Conservation (phyloP, 1,139 yeast genomes). For the Torulaspora globosa region DNA sequence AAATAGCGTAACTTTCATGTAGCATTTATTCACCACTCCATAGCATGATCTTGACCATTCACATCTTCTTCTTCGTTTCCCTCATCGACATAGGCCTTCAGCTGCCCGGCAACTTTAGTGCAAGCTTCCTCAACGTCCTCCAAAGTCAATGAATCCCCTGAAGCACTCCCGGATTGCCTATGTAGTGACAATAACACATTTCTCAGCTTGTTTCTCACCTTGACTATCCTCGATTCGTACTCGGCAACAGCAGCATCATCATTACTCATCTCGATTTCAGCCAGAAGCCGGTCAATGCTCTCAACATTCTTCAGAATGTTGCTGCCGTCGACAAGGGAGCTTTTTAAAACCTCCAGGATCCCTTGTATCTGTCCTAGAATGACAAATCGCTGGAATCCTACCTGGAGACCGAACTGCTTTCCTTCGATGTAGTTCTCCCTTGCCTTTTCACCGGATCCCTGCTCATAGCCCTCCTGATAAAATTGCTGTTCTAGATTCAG, state of each 20-base stretch:
- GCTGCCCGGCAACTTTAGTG: slow-evolving; percentile 31
- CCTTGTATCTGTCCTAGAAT: slow-evolving; percentile 63
- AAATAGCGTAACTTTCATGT: slow-evolving; percentile 28
- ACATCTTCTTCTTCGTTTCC: slow-evolving; percentile 20
- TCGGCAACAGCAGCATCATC: slow-evolving; percentile 48
- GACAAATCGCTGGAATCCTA: slow-evolving; percentile 67
- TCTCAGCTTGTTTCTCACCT: slow-evolving; percentile 53
- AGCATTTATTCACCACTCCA: slow-evolving; percentile 28
- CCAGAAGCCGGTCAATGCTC: slow-evolving; percentile 23
- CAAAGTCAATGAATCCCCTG: slow-evolving; percentile 21
- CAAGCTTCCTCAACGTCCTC: slow-evolving; percentile 29
- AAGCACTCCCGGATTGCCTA: slow-evolving; percentile 19
- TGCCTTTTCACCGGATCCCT: slow-evolving; percentile 48
- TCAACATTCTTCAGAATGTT: slow-evolving; percentile 23
- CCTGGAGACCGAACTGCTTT: slow-evolving; percentile 71
- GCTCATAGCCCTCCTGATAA: slow-evolving; percentile 57
- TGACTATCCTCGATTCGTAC: slow-evolving; percentile 44
- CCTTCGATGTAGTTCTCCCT: slow-evolving; percentile 65
- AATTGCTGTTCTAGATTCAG: slow-evolving; percentile 39
- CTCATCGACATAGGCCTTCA: slow-evolving; percentile 32
- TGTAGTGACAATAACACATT: slow-evolving; percentile 39
- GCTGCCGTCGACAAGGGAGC: slow-evolving; percentile 13
- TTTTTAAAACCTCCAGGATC: slow-evolving; percentile 39
- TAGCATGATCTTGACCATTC: slow-evolving; percentile 26
- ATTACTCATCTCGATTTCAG: slow-evolving; percentile 36